Evolutionary conservation across 805 yeast species (phyloP).

Genomic region (Metschnikowia drakensbergensis): DNA sequence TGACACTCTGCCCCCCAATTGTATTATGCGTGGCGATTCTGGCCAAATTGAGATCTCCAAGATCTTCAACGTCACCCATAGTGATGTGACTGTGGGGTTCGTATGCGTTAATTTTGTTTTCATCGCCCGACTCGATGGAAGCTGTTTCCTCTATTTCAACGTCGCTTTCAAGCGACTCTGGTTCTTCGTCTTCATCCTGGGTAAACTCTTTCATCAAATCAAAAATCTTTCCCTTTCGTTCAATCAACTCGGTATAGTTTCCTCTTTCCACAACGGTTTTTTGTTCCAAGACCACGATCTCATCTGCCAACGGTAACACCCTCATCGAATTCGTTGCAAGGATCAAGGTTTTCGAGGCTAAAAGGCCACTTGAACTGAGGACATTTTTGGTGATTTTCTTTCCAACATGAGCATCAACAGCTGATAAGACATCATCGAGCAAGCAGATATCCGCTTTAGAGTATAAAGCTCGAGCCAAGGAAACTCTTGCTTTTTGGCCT

Average conservation of each 20-base stretch:
- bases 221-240: constrained; percentile 31
- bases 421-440: constrained; percentile 64
- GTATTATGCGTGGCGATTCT: constrained; percentile 17
- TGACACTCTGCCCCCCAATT: constrained; percentile 27
- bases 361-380: constrained; percentile 44
- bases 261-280: constrained; percentile 57
- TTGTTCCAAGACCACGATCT: constrained; percentile 54
- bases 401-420: constrained; percentile 72
- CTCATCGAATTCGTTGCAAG: constrained; percentile 57
- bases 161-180: constrained; percentile 12
- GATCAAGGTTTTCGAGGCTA: constrained; percentile 50
- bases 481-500: constrained; percentile 61
- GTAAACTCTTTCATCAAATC: constrained; percentile 32
- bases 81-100: constrained; percentile 13
- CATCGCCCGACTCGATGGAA: constrained; percentile 9
- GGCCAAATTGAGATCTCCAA: constrained; percentile 14
- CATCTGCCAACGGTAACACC: constrained; percentile 54
- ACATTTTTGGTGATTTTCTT: constrained; percentile 50
- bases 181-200: constrained; percentile 15
- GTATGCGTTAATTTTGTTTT: constrained; percentile 4
- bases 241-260: constrained; percentile 47
- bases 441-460: constrained; percentile 55
- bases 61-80: constrained; percentile 22
- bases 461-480: constrained; percentile 68
- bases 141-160: constrained; percentile 9